Percentiles rank a stretch among this genome's conserved stretches.
These are phyloP conservation scores for Coprinopsis sp. DNA, from an alignment of 768 basidiomycete species.

Conservation along the genomic window DNA sequence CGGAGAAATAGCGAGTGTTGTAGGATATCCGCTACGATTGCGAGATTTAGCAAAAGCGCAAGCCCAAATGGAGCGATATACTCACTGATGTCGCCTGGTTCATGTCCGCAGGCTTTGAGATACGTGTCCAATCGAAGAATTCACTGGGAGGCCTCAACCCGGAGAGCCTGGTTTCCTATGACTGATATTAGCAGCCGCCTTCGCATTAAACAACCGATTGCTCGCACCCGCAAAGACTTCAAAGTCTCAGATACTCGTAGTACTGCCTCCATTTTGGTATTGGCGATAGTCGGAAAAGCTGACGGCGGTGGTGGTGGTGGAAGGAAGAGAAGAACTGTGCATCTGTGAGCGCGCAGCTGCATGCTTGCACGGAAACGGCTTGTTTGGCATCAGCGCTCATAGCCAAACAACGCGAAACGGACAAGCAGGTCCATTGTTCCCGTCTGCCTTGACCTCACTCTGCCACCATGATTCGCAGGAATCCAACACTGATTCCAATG, in stretches of 20 bases:
- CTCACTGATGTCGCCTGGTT: conserved; percentile 74
- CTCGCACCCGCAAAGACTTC: conserved; percentile 62
- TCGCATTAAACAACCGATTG: not conserved
- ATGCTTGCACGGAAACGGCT: conserved; percentile 9
- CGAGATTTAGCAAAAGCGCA: conserved; percentile 1
- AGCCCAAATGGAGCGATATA: conserved; percentile 9
- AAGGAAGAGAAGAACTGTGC: not conserved
- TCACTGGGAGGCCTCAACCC: conserved; percentile 67
- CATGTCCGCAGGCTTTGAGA: conserved; percentile 80
- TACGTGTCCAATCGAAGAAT: conserved; percentile 79
- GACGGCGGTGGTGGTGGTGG: conserved; percentile 14
- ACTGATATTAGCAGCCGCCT: not conserved
- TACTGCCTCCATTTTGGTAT: conserved; percentile 54
- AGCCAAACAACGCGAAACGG: not conserved
- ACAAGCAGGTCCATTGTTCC: conserved; percentile 10
- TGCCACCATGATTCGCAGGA: conserved; percentile 62
- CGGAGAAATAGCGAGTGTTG: conserved; percentile 88
- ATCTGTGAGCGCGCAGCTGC: conserved; percentile 6
- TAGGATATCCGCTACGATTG: conserved; percentile 77
- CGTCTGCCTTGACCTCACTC: conserved; percentile 9
- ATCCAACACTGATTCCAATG: conserved; percentile 73
- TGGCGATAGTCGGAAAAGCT: conserved; percentile 12
- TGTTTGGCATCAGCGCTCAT: conserved; percentile 2
- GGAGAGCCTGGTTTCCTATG: conserved; percentile 74
- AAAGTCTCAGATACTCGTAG: conserved; percentile 64